These are phyloP conservation scores for Microcyclospora pomicola DNA, from an alignment of 2,329 filamentous ascomycete species.

Conservation along the genomic window DNA sequence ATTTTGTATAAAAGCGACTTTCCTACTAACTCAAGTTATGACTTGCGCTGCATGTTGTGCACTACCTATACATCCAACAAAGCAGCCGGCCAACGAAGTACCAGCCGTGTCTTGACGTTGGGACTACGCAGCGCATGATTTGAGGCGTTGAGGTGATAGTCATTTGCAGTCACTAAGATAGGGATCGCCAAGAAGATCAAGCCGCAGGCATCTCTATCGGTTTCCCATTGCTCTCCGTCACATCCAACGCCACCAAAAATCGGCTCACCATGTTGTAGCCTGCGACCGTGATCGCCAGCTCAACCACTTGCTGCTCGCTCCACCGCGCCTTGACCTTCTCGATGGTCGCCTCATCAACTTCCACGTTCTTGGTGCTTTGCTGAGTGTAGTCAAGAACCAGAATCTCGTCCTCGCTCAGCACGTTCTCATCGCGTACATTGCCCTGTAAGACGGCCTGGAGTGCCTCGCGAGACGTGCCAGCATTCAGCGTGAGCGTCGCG, in stretches of 20 bases:
- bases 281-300: conserved; percentile 23
- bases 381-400: conserved; percentile 22
- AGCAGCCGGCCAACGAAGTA: too few relatives aligned
- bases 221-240: conserved; percentile 25
- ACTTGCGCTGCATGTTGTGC: too few relatives aligned
- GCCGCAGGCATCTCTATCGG: conserved; percentile 19
- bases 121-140: too few relatives aligned
- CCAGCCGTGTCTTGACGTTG: too few relatives aligned
- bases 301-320: conserved; percentile 22
- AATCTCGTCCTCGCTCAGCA: conserved; percentile 17
- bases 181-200: too few relatives aligned
- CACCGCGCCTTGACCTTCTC: conserved; percentile 18
- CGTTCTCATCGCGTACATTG: conserved; percentile 9
- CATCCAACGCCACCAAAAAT: conserved; percentile 26
- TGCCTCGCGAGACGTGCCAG: conserved; percentile 13
- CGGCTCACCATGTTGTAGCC: conserved; percentile 27
- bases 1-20: too few relatives aligned
- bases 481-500: conserved; percentile 20
- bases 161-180: too few relatives aligned
- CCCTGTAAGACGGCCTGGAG: conserved; percentile 15
- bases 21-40: too few relatives aligned
- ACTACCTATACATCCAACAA: too few relatives aligned
- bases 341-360: conserved; percentile 19
- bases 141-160: too few relatives aligned
- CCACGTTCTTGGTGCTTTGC: conserved; percentile 20